Evolutionary conservation across 2,329 filamentous ascomycete species (phyloP).

Genomic region (Dothideomycetes sp.): DNA sequence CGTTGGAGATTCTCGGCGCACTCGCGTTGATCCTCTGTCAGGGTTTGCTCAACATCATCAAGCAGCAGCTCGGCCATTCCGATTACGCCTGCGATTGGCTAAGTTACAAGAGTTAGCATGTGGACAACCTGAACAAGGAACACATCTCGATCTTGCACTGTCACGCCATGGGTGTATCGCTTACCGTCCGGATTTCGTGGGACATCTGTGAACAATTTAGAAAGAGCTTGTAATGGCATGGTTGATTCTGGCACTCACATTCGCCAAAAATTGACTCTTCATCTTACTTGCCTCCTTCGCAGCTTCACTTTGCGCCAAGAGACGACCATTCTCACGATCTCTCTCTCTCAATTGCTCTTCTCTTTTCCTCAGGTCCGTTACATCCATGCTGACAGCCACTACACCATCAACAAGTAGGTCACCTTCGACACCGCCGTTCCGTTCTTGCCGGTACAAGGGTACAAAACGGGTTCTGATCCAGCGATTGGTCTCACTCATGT

Average conservation of each 20-base stretch:
- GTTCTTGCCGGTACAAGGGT: conserved; percentile 49
- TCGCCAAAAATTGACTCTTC: conserved; percentile 70
- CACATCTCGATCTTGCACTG: no score
- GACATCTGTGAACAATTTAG: conserved; percentile 16
- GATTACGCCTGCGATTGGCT: conserved; percentile 66
- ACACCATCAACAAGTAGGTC: conserved; percentile 55
- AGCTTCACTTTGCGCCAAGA: conserved; percentile 64
- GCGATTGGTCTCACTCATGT: conserved; percentile 43
- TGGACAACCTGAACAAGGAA: no score
- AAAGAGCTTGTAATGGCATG: no score
- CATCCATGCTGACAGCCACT: conserved; percentile 69
- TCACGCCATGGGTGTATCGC: background rate
- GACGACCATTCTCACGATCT: conserved; percentile 53
- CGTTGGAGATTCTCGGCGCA: conserved; percentile 69
- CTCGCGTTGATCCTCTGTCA: conserved; percentile 61
- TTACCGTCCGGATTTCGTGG: conserved; percentile 24
- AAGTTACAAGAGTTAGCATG: conserved; percentile 5
- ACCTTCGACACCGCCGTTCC: conserved; percentile 38
- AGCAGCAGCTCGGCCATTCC: conserved; percentile 68
- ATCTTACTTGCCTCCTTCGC: conserved; percentile 71
- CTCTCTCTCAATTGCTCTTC: conserved; percentile 53
- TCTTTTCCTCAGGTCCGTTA: conserved; percentile 58
- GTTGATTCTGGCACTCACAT: conserved; percentile 31
- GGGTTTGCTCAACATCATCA: conserved; percentile 42
- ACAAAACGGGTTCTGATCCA: conserved; percentile 65